Base-by-base conservation (phyloP, 208 protist species). In the Blastocrithidia nonstop region DNA sequence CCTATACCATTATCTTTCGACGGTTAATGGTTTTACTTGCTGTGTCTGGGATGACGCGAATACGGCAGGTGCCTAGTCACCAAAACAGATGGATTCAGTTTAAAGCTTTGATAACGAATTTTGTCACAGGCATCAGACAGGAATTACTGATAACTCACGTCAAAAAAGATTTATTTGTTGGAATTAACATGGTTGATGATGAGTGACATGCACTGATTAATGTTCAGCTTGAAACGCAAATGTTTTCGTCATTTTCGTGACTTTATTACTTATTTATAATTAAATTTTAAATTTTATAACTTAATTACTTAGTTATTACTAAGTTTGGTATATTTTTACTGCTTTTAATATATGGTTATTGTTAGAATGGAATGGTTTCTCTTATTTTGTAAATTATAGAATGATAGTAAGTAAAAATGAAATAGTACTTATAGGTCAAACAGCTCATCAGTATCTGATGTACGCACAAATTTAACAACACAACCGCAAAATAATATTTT, bases 111-210 rank as follows among this genome's bases (percentile, higher is more conserved):
- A 49, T 99, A 99, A 15, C 97, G n/a, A n/a, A n/a, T n/a, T n/a
- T n/a, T n/a, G n/a, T n/a, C n/a, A n/a, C n/a, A n/a, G n/a, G n/a
- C n/a, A n/a, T n/a, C n/a, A n/a, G n/a, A n/a, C n/a, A n/a, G n/a
- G n/a, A n/a, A n/a, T n/a, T n/a, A n/a, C n/a, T n/a, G n/a, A n/a
- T n/a, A n/a, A n/a, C n/a, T n/a, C n/a, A n/a, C n/a, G n/a, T 39
- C 99, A 55, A 99, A 99, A 31, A 99, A 66, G 84, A 99, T 98
- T 39, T 98, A 93, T 6, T 99, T 66, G 63, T 99, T 99, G 55
- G 99, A 95, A 96, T 86, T 97, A 31, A 98, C 96, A 35, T 93
- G 96, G 70, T 99, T 99, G 8, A 95, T 96, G 88, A n/a, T n/a
- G n/a, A n/a, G n/a, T n/a, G n/a, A n/a, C n/a, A n/a, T n/a, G n/a